A percentile compares a stretch with the other conserved stretches of the same genome.
These are phyloP conservation scores for Pisolithus tinctorius DNA, from an alignment of 768 basidiomycete genomes.

Conservation along the genomic window DNA sequence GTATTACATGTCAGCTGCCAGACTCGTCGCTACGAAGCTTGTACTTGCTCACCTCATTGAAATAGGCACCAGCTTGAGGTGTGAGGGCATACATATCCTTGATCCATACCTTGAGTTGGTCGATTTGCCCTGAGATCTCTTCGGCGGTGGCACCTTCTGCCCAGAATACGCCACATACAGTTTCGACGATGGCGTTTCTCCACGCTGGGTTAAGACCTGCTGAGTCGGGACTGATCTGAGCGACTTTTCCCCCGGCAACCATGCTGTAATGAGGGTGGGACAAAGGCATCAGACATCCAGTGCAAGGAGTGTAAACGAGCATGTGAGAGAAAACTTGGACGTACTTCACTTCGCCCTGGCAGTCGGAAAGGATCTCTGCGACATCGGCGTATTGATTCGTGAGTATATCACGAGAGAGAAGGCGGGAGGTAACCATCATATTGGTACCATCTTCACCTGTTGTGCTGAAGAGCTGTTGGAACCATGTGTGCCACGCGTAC, in stretches of 20 bases:
- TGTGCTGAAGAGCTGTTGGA: slow-evolving; percentile 18
- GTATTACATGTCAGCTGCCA: neutral
- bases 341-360: neutral
- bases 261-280: neutral
- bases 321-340: slow-evolving; percentile 3
- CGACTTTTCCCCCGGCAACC: slow-evolving; percentile 18
- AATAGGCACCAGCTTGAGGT: neutral
- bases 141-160: too few relatives aligned
- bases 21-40: neutral
- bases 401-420: slow-evolving; percentile 11
- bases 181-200: slow-evolving; percentile 34
- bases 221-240: slow-evolving; percentile 27
- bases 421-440: too few relatives aligned
- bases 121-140: too few relatives aligned
- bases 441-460: too few relatives aligned
- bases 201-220: slow-evolving; percentile 42
- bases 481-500: slow-evolving; percentile 13
- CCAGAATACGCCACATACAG: neutral
- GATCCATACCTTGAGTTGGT: too few relatives aligned
- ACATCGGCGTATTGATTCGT: slow-evolving; percentile 15
- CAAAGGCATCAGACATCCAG: neutral
- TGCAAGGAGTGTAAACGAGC: neutral
- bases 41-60: neutral
- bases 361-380: slow-evolving; percentile 14
- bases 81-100: too few relatives aligned